Base-by-base conservation (phyloP, 495 filamentous ascomycete species). In the Hypoxylon rickii region DNA sequence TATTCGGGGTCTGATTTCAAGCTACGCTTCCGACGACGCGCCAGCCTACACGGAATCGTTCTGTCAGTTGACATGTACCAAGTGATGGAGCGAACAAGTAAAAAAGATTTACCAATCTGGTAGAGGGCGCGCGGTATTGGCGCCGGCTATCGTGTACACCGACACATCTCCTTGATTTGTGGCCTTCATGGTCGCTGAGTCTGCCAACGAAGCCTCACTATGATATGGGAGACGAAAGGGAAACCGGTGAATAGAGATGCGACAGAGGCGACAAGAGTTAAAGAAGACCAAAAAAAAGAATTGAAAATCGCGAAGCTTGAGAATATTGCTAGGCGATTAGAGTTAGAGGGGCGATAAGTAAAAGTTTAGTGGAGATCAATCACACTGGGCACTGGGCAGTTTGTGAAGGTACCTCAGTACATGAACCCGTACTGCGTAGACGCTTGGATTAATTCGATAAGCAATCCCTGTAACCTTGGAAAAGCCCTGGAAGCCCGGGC, bases 71-170 rank as follows among this genome's bases (percentile, higher is more conserved):
- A 18, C n/a, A n/a, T n/a, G n/a, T 31, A 15, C 18, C 16, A 1
- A 5, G 4, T 16, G 10, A 16, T 20, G 21, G 20, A n/a, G 19
- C 16, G 3, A 17, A 51, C 4, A 29, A 8, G n/a, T 26, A 84
- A 12, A 24, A 17, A 15, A 8, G 12, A 22, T 45, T 50, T 49
- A 63, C 59, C 95, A 99, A 76, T 99, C 95, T 44, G 95, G 95
- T 3, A 99, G 82, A 19, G 91, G 89, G 11, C 94, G 81, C 4
- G 93, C 88, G 8, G 93, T 95, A 24, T 91, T 89, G 7, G 90
- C 89, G 45, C 95, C 95, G 16, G 93, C 89, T 67, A 99, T 88
- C 38, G 95, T 99, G 67, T 99, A 98, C 6, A 98, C 93, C 3
- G 93, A 91, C 38, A 97, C 89, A 34, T 88, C 81, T 40, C 90